Base-by-base conservation (phyloP, 306 rosid species). In the Quercus berberidifolia region DNA sequence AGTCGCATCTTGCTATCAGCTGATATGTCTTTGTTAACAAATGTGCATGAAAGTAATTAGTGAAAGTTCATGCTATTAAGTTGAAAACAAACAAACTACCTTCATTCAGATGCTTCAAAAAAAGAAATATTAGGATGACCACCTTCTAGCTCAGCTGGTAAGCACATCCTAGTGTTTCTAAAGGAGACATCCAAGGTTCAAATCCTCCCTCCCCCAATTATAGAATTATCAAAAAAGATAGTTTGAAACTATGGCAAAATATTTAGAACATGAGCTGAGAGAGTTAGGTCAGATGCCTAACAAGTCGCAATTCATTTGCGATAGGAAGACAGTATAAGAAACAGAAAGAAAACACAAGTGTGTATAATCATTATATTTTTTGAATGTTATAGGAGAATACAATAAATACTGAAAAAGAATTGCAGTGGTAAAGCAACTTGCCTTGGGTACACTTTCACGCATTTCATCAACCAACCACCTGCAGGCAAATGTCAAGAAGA, bases 391-490 rank as follows among this genome's bases (percentile, higher is more conserved):
- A 26, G 10, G 15, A 63, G 18, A 17, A 31, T 6, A 31, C 11
- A 65, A 9, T 65, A 19, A 67, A 67, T 18, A 33, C 23, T 67
- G 55, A 35, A 59, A 57, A 55, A 41, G 75, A 67, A 57, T 73
- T 77, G 71, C 31, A 28, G 18, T 69, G 28, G 43, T 20, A 70
- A 64, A 65, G 69, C 57, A 82, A 75, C 92, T 88, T 87, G 76
- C 98, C 94, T 92, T 88, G 51, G 97, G 96, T 82, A 95, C 86
- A 88, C 96, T 95, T 80, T 95, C 99, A 63, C 75, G 78, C 20
- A 95, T 89, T 86, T 95, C 99, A 74, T 91, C 99, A 87, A 95
- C 64, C 92, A 95, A 80, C 99, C 99, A 95, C 85, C 99, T 95
- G 86, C 76, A 78, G 68, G 78, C 75, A 60, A 83, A 82, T 54